These are phyloP conservation scores for Xylaria grammica DNA, from an alignment of 495 filamentous ascomycete species.

Conservation along the genomic window DNA sequence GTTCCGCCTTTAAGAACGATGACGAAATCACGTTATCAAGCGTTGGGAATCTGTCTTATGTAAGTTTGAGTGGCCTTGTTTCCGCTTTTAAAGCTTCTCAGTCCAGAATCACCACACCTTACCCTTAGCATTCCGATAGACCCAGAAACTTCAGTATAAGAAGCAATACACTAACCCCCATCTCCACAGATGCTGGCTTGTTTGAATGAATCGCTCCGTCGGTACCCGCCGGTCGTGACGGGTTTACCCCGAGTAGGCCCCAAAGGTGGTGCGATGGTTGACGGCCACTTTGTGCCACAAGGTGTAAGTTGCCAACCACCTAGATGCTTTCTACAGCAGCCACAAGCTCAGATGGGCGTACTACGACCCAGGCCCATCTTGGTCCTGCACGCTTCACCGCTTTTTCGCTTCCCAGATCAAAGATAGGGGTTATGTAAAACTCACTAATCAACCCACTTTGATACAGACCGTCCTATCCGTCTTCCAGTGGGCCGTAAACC, in stretches of 20 bases:
- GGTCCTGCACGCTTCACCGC: too few species aligned
- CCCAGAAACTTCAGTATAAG: neutral
- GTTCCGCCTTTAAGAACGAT: slow-evolving; percentile 51
- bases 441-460: neutral
- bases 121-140: neutral
- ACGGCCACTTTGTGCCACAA: slow-evolving; percentile 52
- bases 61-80: neutral
- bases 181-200: slow-evolving; percentile 51
- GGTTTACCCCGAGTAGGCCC: slow-evolving; percentile 52
- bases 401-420: too few species aligned
- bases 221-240: slow-evolving; percentile 61
- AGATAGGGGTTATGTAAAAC: neutral
- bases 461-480: slow-evolving; percentile 47
- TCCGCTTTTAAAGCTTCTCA: neutral
- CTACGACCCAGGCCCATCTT: neutral
- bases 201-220: slow-evolving; percentile 61
- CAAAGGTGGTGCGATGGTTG: slow-evolving; percentile 50
- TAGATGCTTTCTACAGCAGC: neutral
- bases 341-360: neutral
- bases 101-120: neutral
- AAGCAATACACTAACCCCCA: neutral
- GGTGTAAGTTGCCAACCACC: slow-evolving; percentile 19
- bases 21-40: slow-evolving; percentile 57
- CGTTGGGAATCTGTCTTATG: slow-evolving; percentile 54
- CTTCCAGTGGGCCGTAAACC: slow-evolving; percentile 53